Conservation (phyloP, 75 land plant species). For the Larix kaempferi region DNA sequence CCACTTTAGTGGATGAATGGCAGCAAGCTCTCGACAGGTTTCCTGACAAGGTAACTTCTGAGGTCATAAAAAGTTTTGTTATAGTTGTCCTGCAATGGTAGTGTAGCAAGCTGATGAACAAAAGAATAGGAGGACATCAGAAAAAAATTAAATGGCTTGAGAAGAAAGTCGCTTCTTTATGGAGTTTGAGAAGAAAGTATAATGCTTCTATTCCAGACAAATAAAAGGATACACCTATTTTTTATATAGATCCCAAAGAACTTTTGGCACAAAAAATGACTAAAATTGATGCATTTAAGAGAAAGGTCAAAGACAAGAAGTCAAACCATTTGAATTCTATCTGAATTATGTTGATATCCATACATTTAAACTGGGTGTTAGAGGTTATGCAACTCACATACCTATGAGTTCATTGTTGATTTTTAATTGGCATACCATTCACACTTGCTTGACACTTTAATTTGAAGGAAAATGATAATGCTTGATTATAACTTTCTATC, state of each 20-base stretch:
- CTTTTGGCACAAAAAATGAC: constrained; percentile 32
- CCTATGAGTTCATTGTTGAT: no score
- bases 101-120: constrained; percentile 59
- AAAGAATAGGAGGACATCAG: constrained; percentile 44
- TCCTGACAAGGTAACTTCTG: constrained; percentile 73
- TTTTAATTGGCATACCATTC: no score
- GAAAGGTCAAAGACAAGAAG: constrained; percentile 51
- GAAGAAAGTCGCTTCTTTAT: constrained; percentile 39
- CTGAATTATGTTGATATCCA: no score
- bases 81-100: constrained; percentile 53
- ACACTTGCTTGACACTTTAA: no score
- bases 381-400: no score
- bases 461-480: no score
- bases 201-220: constrained; percentile 2
- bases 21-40: constrained; percentile 59
- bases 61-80: constrained; percentile 61
- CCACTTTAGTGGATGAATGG: constrained; percentile 44
- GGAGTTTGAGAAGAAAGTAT: constrained; percentile 32
- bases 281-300: constrained; percentile 47
- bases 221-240: background rate
- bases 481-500: no score
- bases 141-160: constrained; percentile 41
- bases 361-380: no score
- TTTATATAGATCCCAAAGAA: constrained; percentile 14
- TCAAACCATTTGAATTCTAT: constrained; percentile 40